Evolutionary conservation across 768 basidiomycete genomes (phyloP).

Genomic region (Amanita subjunquillea): DNA sequence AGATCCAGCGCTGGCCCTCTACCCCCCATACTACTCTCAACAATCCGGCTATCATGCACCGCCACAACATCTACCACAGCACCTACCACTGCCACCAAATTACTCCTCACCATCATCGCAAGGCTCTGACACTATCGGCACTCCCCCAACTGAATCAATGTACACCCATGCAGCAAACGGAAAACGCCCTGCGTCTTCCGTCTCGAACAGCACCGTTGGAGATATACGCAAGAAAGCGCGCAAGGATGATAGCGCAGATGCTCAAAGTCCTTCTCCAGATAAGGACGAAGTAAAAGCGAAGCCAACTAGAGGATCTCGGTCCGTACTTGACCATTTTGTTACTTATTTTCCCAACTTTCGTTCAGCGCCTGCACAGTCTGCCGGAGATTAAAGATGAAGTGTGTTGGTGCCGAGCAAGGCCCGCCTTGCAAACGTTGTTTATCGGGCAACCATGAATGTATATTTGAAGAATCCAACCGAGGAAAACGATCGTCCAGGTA

Average conservation of each 20-base stretch:
- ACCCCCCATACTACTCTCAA: slow-evolving; percentile 53
- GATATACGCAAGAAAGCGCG: slow-evolving; percentile 50
- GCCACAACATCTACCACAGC: slow-evolving; percentile 40
- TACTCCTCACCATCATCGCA: slow-evolving; percentile 76
- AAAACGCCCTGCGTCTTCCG: slow-evolving; percentile 53
- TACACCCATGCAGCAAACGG: slow-evolving; percentile 46
- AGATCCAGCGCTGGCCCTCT: slow-evolving; percentile 62
- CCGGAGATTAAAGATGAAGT: slow-evolving; percentile 89
- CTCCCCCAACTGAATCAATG: slow-evolving; percentile 57
- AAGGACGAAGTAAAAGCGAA: slow-evolving; percentile 70
- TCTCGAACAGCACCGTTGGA: slow-evolving; percentile 23
- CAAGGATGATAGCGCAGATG: slow-evolving; percentile 50
- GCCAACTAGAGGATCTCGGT: slow-evolving; percentile 82
- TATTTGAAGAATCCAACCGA: slow-evolving; percentile 94
- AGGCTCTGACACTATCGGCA: slow-evolving; percentile 67
- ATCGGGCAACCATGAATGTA: slow-evolving; percentile 76
- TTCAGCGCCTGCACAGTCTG: slow-evolving; percentile 88
- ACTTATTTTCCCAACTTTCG: slow-evolving; percentile 8
- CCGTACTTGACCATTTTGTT: slow-evolving; percentile 12
- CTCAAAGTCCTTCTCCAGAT: slow-evolving; percentile 41
- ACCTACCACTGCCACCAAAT: slow-evolving; percentile 43
- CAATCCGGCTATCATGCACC: slow-evolving; percentile 28
- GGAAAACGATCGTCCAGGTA: slow-evolving; percentile 86
- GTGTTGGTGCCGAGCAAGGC: slow-evolving; percentile 82
- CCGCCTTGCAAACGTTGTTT: slow-evolving; percentile 85